phyloP scores from a whole-genome alignment of 139 green algal species.

The Mesotaenium endlicherianum region DNA sequence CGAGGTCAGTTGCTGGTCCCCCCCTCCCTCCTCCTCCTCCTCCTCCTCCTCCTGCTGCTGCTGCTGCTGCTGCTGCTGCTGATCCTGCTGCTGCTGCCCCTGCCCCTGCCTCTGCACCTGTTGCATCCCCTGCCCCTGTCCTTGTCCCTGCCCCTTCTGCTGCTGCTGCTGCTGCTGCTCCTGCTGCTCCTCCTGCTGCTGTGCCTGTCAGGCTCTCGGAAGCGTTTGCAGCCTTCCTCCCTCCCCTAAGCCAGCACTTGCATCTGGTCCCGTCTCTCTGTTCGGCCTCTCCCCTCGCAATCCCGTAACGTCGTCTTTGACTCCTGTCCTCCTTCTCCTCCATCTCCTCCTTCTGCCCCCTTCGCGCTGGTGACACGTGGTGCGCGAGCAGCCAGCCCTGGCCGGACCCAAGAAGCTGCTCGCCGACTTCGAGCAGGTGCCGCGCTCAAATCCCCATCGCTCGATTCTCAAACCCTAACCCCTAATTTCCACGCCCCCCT shows the following conservation, averaged over 20 bases:
- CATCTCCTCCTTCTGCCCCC: neutral
- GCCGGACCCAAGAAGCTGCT: constrained; percentile 8
- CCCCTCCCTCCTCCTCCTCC: constrained; percentile 19
- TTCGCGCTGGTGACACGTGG: no score
- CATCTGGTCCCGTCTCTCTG: neutral
- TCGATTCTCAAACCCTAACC: no score
- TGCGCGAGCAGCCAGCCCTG: constrained; percentile 17
- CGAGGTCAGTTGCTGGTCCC: constrained; percentile 18
- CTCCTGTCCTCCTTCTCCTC: neutral
- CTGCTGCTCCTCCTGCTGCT: neutral
- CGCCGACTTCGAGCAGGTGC: constrained; percentile 26
- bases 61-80: neutral
- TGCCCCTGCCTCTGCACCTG: neutral
- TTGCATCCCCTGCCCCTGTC: neutral
- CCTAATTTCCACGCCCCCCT: no score
- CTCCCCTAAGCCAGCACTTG: neutral
- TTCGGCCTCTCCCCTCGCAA: neutral
- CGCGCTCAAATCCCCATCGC: no score
- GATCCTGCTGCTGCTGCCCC: neutral
- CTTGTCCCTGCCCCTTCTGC: neutral
- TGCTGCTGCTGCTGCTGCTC: neutral
- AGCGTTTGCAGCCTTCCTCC: neutral
- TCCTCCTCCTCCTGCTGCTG: neutral
- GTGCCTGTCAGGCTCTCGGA: neutral
- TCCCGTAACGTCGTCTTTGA: neutral